Evolutionary conservation across 2,329 filamentous ascomycete genomes (phyloP).

Genomic region (Fusarium caatingaense): DNA sequence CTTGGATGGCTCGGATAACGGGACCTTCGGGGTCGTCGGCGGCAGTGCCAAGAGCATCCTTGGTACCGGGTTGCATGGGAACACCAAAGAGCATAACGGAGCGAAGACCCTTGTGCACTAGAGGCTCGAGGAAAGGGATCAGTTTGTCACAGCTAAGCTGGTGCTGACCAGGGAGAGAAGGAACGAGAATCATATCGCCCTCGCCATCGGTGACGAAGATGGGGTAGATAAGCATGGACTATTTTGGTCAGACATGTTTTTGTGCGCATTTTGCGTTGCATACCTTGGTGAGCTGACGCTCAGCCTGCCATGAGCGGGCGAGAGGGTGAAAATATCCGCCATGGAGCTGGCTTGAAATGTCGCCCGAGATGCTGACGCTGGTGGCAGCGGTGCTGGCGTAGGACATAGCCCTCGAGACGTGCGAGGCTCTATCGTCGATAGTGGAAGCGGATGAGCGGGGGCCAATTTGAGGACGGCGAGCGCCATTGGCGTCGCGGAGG

Average conservation of each 20-base stretch:
- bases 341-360: constrained; percentile 86
- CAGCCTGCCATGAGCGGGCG: constrained; percentile 83
- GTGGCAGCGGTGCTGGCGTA: constrained; percentile 75
- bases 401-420: constrained; percentile 72
- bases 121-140: constrained; percentile 83
- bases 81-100: constrained; percentile 98
- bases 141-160: constrained; percentile 90
- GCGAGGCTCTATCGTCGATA: constrained; percentile 69
- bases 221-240: constrained; percentile 99
- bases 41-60: constrained; percentile 90
- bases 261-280: constrained; percentile 36
- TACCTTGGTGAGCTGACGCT: constrained; percentile 87
- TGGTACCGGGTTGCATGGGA: constrained; percentile 80
- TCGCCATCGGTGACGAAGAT: constrained; percentile 95
- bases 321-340: constrained; percentile 85
- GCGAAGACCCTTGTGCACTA: constrained; percentile 88
- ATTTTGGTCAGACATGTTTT: constrained; percentile 30
- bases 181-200: constrained; percentile 90
- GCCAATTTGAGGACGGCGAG: constrained; percentile 57
- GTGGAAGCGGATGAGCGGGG: constrained; percentile 64
- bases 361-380: constrained; percentile 76
- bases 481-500: constrained; percentile 64
- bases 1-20: constrained; percentile 86
- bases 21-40: constrained; percentile 94
- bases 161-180: constrained; percentile 89